A percentile compares a stretch with the other conserved stretches of the same genome.
phyloP scores from a whole-genome alignment of 2,329 filamentous ascomycete genomes.

The Fusarium sp. region DNA sequence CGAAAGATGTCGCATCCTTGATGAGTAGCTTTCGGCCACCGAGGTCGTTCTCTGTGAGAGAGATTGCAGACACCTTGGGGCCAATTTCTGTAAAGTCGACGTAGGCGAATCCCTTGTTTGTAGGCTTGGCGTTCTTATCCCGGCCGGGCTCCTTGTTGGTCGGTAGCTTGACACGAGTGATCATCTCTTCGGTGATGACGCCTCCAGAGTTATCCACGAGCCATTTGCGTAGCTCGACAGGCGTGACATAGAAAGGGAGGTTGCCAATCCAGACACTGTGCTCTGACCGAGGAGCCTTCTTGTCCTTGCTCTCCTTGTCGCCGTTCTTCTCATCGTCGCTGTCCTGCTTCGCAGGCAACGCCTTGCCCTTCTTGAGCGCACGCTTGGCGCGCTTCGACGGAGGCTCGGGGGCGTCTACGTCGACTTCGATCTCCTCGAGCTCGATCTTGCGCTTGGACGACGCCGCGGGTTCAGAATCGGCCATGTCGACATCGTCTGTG shows the following conservation, averaged over 20 bases:
- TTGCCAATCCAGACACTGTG: constrained; percentile 97
- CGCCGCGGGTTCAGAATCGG: constrained; percentile 24
- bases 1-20: constrained; percentile 90
- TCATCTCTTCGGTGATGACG: constrained; percentile 72
- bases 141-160: constrained; percentile 62
- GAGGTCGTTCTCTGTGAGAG: constrained; percentile 85
- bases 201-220: constrained; percentile 77
- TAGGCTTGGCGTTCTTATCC: constrained; percentile 49
- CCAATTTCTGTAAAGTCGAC: constrained; percentile 83
- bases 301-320: constrained; percentile 53
- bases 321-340: constrained; percentile 51
- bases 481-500: constrained; percentile 28
- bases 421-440: constrained; percentile 84
- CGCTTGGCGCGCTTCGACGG: constrained; percentile 94
- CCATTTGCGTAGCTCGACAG: constrained; percentile 80
- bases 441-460: constrained; percentile 74
- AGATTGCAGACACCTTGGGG: constrained; percentile 81
- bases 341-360: constrained; percentile 58
- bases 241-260: constrained; percentile 83
- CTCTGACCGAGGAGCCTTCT: constrained; percentile 71
- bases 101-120: constrained; percentile 97
- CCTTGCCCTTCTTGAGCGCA: constrained; percentile 85
- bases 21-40: constrained; percentile 85
- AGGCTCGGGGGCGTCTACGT: constrained; percentile 88
- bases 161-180: constrained; percentile 88